Conservation (phyloP, 441 rosid species). For the Gossypium laxum region DNA sequence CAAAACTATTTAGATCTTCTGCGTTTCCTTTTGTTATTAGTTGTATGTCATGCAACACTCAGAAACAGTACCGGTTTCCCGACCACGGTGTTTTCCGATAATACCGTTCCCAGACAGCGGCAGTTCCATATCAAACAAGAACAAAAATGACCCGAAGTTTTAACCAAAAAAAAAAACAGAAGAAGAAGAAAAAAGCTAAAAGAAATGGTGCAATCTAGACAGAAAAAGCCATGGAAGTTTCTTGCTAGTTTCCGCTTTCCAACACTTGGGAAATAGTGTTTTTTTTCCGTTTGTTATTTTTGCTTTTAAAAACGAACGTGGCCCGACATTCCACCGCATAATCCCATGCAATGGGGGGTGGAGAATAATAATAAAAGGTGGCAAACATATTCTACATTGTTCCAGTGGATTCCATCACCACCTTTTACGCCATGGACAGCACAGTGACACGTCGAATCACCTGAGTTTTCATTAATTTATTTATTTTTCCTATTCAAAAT, state of each 20-base stretch:
- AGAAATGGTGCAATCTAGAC: neutral
- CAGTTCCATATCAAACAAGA: neutral
- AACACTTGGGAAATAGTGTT: neutral
- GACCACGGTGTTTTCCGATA: neutral
- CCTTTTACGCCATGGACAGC: conserved; percentile 2
- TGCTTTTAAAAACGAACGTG: conserved; percentile 12
- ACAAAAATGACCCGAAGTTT: neutral
- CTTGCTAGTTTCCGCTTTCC: neutral
- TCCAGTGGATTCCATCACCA: neutral
- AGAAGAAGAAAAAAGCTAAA: neutral
- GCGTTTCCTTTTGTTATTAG: neutral
- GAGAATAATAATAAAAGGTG: neutral
- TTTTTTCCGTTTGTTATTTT: neutral
- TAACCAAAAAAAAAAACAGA: too few relatives aligned
- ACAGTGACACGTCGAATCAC: conserved; percentile 20
- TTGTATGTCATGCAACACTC: neutral
- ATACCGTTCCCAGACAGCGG: neutral
- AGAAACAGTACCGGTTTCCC: neutral
- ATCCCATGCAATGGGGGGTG: neutral
- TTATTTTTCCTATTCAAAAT: too few relatives aligned
- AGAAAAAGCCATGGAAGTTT: neutral
- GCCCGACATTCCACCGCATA: conserved; percentile 6
- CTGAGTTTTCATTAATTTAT: neutral
- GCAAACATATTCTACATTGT: neutral
- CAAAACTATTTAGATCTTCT: neutral